Conservation (phyloP, 2,329 filamentous ascomycete genomes). For the Mycosphaerella sp. region DNA sequence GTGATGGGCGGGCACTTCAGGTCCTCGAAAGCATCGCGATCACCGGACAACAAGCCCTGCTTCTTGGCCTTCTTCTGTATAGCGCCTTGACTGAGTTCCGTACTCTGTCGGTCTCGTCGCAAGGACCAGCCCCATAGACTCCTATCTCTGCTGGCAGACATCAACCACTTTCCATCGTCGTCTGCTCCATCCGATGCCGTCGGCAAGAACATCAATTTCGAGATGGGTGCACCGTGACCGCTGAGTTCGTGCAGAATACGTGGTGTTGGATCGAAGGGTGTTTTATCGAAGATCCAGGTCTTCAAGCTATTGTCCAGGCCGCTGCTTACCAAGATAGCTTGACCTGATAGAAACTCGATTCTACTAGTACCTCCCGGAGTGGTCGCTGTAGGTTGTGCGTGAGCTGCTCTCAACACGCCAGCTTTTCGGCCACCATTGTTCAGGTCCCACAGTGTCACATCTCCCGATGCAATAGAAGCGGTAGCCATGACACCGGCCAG, state of each 20-base stretch:
- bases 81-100: conserved; percentile 85
- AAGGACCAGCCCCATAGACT: conserved; percentile 97
- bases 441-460: conserved; percentile 94
- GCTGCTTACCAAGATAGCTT: conserved; percentile 83
- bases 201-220: conserved; percentile 75
- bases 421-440: conserved; percentile 82
- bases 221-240: conserved; percentile 83
- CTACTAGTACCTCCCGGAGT: conserved; percentile 76
- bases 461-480: conserved; percentile 68
- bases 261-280: conserved; percentile 80
- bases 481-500: conserved; percentile 93
- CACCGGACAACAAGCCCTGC: conserved; percentile 56
- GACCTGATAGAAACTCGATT: conserved; percentile 80
- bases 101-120: conserved; percentile 86
- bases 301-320: conserved; percentile 90
- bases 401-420: conserved; percentile 79
- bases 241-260: conserved; percentile 78
- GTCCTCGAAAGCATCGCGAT: conserved; percentile 44
- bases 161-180: conserved; percentile 82
- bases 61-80: conserved; percentile 88
- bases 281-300: conserved; percentile 94
- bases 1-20: conserved; percentile 90
- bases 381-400: conserved; percentile 68
- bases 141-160: conserved; percentile 82
- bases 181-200: conserved; percentile 85